Percentiles rank a stretch among this genome's conserved stretches.
Evolutionary conservation across 345 rosid species (phyloP).

Genomic region (Excoecaria cochinchinensis): DNA sequence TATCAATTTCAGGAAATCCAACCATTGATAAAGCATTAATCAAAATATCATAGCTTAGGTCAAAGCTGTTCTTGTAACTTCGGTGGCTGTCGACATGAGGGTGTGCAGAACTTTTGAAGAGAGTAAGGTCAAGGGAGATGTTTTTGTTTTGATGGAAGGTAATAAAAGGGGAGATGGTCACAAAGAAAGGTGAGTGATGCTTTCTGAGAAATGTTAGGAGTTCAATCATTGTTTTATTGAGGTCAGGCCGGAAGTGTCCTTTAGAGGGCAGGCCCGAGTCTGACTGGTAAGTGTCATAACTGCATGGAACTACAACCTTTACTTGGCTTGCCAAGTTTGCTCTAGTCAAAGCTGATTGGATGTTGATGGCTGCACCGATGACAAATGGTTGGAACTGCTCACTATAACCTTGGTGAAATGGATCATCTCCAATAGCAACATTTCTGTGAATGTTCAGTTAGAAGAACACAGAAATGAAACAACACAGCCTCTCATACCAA

Average conservation of each 20-base stretch:
- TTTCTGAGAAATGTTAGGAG: conserved; percentile 68
- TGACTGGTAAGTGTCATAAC: conserved; percentile 62
- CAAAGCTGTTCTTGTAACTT: conserved; percentile 78
- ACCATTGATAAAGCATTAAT: conserved; percentile 54
- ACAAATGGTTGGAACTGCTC: conserved; percentile 72
- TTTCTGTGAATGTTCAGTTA: conserved; percentile 44
- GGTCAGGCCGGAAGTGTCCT: conserved; percentile 76
- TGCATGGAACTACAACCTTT: conserved; percentile 84
- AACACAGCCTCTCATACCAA: not conserved
- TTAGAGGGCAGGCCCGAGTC: conserved; percentile 63
- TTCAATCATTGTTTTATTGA: conserved; percentile 81
- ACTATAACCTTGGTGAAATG: conserved; percentile 61
- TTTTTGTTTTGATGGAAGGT: conserved; percentile 65
- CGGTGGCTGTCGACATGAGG: conserved; percentile 53
- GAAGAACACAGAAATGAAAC: conserved; percentile 2
- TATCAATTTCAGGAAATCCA: conserved; percentile 64
- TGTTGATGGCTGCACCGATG: conserved; percentile 73
- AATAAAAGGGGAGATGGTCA: conserved; percentile 60
- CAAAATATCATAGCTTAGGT: conserved; percentile 63
- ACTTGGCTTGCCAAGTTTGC: conserved; percentile 63
- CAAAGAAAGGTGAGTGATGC: conserved; percentile 73
- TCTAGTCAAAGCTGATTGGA: conserved; percentile 68
- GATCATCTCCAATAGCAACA: conserved; percentile 84
- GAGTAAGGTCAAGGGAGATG: conserved; percentile 63
- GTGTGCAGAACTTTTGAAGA: conserved; percentile 57